Conservation (phyloP, 805 yeast genomes). For the Gaillardinia entomophila region DNA sequence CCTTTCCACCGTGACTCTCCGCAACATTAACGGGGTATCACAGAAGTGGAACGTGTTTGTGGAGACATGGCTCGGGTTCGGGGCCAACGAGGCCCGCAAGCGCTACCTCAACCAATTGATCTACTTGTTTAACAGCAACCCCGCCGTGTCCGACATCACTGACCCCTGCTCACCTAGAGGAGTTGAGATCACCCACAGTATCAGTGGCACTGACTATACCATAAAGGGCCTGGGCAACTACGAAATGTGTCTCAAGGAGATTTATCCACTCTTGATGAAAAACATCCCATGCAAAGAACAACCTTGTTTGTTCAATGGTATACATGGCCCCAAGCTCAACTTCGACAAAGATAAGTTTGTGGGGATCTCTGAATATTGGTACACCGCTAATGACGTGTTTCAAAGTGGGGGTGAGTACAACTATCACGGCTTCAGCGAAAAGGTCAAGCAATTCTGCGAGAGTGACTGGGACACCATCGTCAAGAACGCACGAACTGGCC, state of each 20-base stretch:
- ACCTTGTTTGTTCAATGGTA: slow-evolving; percentile 93
- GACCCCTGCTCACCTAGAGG: slow-evolving; percentile 49
- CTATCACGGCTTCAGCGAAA: slow-evolving; percentile 59
- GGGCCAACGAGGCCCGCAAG: slow-evolving; percentile 88
- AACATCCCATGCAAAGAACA: slow-evolving; percentile 78
- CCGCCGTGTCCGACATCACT: background rate
- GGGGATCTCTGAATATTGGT: slow-evolving; percentile 97
- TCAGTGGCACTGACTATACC: slow-evolving; percentile 41
- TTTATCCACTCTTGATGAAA: slow-evolving; percentile 73
- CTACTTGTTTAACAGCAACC: slow-evolving; percentile 14
- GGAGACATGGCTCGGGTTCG: slow-evolving; percentile 95
- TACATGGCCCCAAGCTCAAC: slow-evolving; percentile 86
- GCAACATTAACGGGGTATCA: slow-evolving; percentile 62
- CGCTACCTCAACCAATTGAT: slow-evolving; percentile 61
- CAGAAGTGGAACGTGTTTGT: slow-evolving; percentile 86
- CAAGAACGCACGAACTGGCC: slow-evolving; percentile 46
- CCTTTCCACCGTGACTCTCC: slow-evolving; percentile 57
- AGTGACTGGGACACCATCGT: slow-evolving; percentile 60
- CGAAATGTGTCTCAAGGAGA: slow-evolving; percentile 61
- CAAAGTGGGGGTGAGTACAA: slow-evolving; percentile 86
- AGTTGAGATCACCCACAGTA: slow-evolving; percentile 42
- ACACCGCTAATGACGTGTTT: slow-evolving; percentile 89
- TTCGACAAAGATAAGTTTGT: slow-evolving; percentile 76
- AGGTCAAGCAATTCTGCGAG: slow-evolving; percentile 69
- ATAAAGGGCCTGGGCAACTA: slow-evolving; percentile 77